Evolutionary conservation across 2,329 filamentous ascomycete species (phyloP).

Genomic region (Colletotrichum trifolii): DNA sequence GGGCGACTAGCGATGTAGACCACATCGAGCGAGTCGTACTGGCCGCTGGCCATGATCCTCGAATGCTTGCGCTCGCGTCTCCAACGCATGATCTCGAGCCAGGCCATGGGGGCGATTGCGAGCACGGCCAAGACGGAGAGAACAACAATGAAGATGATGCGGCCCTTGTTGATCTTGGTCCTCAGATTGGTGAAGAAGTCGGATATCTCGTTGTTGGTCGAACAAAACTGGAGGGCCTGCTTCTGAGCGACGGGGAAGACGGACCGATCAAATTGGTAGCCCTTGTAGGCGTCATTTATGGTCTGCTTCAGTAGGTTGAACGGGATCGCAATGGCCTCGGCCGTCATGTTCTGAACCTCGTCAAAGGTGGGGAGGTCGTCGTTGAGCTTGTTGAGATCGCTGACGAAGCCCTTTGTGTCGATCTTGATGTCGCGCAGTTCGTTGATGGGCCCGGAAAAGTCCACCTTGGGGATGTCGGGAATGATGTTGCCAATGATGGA

Average conservation of each 20-base stretch:
- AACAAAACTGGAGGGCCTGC: slow-evolving; percentile 87
- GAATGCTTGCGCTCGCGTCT: slow-evolving; percentile 77
- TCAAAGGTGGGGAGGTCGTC: slow-evolving; percentile 83
- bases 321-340: slow-evolving; percentile 78
- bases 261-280: slow-evolving; percentile 81
- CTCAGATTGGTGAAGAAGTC: slow-evolving; percentile 84
- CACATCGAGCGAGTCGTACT: slow-evolving; percentile 85
- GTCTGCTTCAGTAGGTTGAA: slow-evolving; percentile 83
- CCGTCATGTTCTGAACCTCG: slow-evolving; percentile 84
- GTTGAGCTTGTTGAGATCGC: slow-evolving; percentile 79
- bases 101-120: slow-evolving; percentile 83
- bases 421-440: slow-evolving; percentile 78
- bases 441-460: slow-evolving; percentile 73
- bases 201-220: slow-evolving; percentile 82
- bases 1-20: slow-evolving; percentile 89
- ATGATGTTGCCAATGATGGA: slow-evolving; percentile 62
- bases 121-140: slow-evolving; percentile 77
- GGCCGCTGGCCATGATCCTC: slow-evolving; percentile 70
- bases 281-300: slow-evolving; percentile 76
- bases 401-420: slow-evolving; percentile 72
- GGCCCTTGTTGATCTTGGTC: slow-evolving; percentile 73
- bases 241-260: slow-evolving; percentile 87
- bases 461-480: slow-evolving; percentile 61
- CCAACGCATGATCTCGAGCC: slow-evolving; percentile 82
- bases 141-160: slow-evolving; percentile 80